Base-by-base conservation (phyloP, 192 early-diverging fungal species). In the Chytriomyces sp. region DNA sequence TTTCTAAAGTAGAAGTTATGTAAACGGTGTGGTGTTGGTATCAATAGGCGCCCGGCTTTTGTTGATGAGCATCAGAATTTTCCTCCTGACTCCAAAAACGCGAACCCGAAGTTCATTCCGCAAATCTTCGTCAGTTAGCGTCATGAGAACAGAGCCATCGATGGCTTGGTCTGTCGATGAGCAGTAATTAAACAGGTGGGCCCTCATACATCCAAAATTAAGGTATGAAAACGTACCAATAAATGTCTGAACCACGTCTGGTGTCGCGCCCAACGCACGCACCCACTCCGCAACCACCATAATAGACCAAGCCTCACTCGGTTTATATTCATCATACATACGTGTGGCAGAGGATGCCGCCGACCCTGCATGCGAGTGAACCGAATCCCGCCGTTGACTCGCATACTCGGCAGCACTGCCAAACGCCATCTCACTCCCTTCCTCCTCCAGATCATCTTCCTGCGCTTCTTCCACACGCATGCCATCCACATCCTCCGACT, bases 231-330 rank as follows among this genome's bases (percentile, higher is more conserved):
- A 49, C 44, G 14, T 22, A 49, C 44, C 44, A n/a, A 49, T 49
- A 3, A 49, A 49, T n/a, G 17, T n/a, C 22, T 49, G 44, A 1
- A 49, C 44, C 44, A 49, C 44, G 1, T 14, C 44, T 22, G 44
- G 44, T n/a, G 44, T n/a, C 14, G 44, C 44, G 44, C 44, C 44
- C 22, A 49, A 49, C 14, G 22, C 22, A 1, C 40, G 10, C 7
- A 65, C 63, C 63, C 63, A 65, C 17, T 65, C 63, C n/a, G 63
- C 63, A 26, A 65, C 63, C 63, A 65, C 52, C 49, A 6, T 25
- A 12, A 44, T 19, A 19, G 63, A 28, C 63, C 63, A 65, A 22
- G 39, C 22, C 44, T 49, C 44, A 49, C 44, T 49, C 17, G 44
- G 44, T 3, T 49, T 49, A 14, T 3, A 14, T 1, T 49, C 1